A percentile compares a stretch with the other conserved stretches of the same genome.
Conservation (phyloP, 805 yeast species). For the Myxozyma vanderwaltii region DNA sequence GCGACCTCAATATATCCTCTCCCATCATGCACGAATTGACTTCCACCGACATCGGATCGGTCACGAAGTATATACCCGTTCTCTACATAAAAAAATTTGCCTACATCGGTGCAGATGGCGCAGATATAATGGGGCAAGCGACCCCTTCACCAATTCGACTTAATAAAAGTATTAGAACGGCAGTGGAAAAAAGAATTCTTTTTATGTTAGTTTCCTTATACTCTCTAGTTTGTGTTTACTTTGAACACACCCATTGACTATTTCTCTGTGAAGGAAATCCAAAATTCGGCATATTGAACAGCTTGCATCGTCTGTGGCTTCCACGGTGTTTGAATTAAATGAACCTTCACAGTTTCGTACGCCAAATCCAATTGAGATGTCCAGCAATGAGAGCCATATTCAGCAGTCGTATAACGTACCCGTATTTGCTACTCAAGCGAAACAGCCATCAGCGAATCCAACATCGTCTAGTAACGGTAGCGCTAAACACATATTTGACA, state of each 20-base stretch:
- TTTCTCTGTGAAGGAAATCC: no score
- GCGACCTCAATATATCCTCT: slow-evolving; percentile 2
- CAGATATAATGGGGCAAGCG: slow-evolving; percentile 10
- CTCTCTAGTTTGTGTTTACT: no score
- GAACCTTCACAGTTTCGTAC: not conserved
- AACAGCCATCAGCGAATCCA: no score
- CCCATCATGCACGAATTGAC: not conserved
- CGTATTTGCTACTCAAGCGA: no score
- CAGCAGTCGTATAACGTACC: no score
- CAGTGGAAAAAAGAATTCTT: not conserved
- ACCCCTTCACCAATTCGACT: slow-evolving; percentile 6
- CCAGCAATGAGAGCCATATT: no score
- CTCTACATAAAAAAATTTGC: slow-evolving; percentile 8
- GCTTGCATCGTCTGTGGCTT: not conserved
- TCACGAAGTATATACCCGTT: slow-evolving; percentile 5
- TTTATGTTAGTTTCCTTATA: not conserved
- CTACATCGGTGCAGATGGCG: slow-evolving; percentile 20
- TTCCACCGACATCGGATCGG: not conserved
- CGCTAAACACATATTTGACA: no score
- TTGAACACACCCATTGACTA: no score
- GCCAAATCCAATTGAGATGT: not conserved
- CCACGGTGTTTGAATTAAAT: not conserved
- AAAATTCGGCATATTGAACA: not conserved
- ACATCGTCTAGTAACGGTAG: no score
- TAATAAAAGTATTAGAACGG: not conserved